phyloP scores from a whole-genome alignment of 2,329 filamentous ascomycete genomes.

The Parascedosporium putredinis region DNA sequence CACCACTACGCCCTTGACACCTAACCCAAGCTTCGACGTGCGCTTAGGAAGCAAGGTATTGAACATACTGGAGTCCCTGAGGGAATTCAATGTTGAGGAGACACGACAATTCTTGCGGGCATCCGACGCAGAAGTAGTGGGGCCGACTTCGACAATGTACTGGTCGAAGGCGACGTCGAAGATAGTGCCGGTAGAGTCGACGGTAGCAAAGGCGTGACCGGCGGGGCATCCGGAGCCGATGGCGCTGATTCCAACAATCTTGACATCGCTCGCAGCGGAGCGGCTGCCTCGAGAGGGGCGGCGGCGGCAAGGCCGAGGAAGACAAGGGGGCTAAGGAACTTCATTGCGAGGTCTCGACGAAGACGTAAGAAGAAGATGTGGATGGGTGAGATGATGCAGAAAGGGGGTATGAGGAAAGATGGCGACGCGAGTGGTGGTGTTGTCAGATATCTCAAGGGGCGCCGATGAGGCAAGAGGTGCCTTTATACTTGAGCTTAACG shows the following conservation, averaged over 20 bases:
- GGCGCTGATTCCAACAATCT: constrained; percentile 16
- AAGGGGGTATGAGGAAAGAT: no score
- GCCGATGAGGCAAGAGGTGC: no score
- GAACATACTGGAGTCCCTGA: constrained; percentile 16
- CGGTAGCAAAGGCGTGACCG: constrained; percentile 16
- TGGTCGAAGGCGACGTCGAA: constrained; percentile 16
- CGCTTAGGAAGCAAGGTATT: not conserved
- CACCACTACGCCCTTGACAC: not conserved
- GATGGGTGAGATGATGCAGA: not conserved
- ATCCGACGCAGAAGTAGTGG: constrained; percentile 13
- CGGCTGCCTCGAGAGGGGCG: constrained; percentile 1
- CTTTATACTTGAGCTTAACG: no score
- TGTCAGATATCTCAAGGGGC: no score
- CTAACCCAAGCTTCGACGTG: no score
- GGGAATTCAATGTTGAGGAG: constrained; percentile 18
- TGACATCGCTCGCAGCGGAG: constrained; percentile 10
- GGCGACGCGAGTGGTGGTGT: no score
- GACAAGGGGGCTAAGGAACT: constrained; percentile 2
- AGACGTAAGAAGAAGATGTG: not conserved
- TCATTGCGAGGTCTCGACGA: not conserved
- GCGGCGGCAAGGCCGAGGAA: constrained; percentile 6
- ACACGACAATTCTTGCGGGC: constrained; percentile 19
- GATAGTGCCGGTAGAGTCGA: constrained; percentile 17
- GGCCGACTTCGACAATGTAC: constrained; percentile 14
- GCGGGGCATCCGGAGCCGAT: constrained; percentile 16